A percentile compares a stretch with the other conserved stretches of the same genome.
These are phyloP conservation scores for Dothistroma pini DNA, from an alignment of 2,329 filamentous ascomycete genomes.

Conservation along the genomic window DNA sequence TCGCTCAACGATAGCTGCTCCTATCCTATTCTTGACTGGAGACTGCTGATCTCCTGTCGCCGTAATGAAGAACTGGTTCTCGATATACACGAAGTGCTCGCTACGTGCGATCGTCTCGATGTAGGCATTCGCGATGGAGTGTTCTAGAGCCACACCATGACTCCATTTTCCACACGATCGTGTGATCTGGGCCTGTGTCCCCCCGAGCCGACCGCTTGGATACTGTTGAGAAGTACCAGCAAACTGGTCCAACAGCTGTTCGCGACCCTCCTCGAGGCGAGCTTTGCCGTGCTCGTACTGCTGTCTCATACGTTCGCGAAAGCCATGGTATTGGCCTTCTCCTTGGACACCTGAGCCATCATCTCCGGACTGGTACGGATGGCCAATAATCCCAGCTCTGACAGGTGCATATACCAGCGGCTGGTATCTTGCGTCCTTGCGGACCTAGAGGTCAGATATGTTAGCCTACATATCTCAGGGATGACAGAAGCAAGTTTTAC, in stretches of 20 bases:
- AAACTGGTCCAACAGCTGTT: conserved; percentile 22
- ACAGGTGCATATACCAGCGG: conserved; percentile 36
- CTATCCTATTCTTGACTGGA: conserved; percentile 74
- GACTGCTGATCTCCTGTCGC: conserved; percentile 67
- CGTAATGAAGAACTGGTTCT: conserved; percentile 82
- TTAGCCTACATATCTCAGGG: no score
- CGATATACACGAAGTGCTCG: conserved; percentile 93
- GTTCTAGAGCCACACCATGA: conserved; percentile 50
- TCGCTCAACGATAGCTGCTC: conserved; percentile 72
- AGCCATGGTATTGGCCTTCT: conserved; percentile 31
- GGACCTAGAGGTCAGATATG: conserved; percentile 28
- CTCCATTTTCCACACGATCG: conserved; percentile 56
- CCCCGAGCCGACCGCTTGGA: conserved; percentile 56
- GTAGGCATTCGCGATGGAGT: conserved; percentile 92
- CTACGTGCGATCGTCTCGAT: conserved; percentile 92
- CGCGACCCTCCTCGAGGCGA: conserved; percentile 24
- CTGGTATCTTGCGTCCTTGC: conserved; percentile 50
- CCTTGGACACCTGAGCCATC: conserved; percentile 25
- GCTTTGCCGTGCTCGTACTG: conserved; percentile 27
- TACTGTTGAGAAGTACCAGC: conserved; percentile 18
- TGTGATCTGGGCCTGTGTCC: conserved; percentile 75
- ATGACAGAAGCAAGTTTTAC: conserved; percentile 16
- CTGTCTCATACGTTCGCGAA: conserved; percentile 31
- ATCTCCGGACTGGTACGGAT: conserved; percentile 29
- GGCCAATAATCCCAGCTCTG: conserved; percentile 35